Evolutionary conservation across 352 stramenopile genomes (phyloP), one percentile per base, ranked within the genome.

Genomic region (Phytopythium boreale): DNA sequence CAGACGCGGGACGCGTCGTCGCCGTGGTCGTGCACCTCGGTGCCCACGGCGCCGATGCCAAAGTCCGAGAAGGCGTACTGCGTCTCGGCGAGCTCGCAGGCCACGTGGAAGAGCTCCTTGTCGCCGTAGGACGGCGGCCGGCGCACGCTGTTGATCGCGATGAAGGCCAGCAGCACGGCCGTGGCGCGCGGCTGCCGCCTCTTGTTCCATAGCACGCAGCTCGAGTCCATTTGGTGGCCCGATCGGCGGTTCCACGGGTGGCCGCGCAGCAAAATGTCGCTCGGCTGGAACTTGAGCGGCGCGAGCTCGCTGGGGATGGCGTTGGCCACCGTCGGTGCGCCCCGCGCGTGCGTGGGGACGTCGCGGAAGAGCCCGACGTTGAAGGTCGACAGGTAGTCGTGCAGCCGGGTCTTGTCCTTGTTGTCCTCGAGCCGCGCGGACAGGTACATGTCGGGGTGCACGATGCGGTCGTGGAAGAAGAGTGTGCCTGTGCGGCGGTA

Each of bases 81-180:
- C 74, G 82, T 85, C 63, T 93, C 82, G 0, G 84, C 80, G 3
- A 93, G 66, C 47, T 93, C 84, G 43, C 67, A 83, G 0, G 84
- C 82, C 14, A 90, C 50, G 61, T 90, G 90, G 63, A 89, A 93
- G n/a, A 90, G 67, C 53, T 93, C 82, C 61, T 93, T 93, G 56
- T 92, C 84, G 4, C 82, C 79, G 55, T 90, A 90, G 26, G 76
- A 87, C 10, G 75, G 75, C 20, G 79, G 79, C 5, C 69, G 46
- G 0, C 57, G 44, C n/a, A 82, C 64, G 26, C 58, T 62, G 58
- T 86, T 84, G 15, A 73, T 55, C 4, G 80, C 71, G 10, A 79
- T 62, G 59, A 92, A 92, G 2, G 81, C 76, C 1, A 68, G 72
- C 29, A 93, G 61, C 14, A 93, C 85, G 15, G 81, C 77, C 0